Percentiles rank a stretch among this genome's conserved stretches.
Evolutionary conservation across 139 green algal genomes (phyloP).

Genomic region (Zygnema cylindricum): DNA sequence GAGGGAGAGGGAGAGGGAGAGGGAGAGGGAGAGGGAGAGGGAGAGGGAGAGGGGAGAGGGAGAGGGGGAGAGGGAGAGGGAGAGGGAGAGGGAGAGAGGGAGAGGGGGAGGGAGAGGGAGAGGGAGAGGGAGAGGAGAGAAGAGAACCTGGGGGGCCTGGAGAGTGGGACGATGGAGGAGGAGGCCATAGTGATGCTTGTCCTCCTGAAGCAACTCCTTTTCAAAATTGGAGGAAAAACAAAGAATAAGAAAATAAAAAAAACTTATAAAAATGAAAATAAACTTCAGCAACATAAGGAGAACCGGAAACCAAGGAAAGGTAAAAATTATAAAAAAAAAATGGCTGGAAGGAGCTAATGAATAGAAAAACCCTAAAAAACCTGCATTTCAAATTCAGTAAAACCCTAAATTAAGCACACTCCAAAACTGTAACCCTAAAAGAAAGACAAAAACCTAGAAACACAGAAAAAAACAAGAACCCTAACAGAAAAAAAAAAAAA

Average conservation of each 20-base stretch:
- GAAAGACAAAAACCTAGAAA: too few relatives aligned
- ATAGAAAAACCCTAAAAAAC: too few relatives aligned
- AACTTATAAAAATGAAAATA: neutral
- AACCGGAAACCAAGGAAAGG: too few relatives aligned
- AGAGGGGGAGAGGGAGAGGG: neutral
- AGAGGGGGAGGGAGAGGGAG: constrained; percentile 37
- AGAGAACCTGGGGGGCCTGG: neutral
- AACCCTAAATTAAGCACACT: too few relatives aligned
- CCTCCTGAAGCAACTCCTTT: neutral
- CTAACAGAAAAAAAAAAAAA: too few relatives aligned
- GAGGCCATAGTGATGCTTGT: neutral
- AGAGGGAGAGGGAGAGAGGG: constrained; percentile 44
- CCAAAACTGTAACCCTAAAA: too few relatives aligned
- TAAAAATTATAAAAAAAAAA: too few relatives aligned
- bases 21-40: neutral
- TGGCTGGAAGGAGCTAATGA: too few relatives aligned
- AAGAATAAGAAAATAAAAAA: neutral
- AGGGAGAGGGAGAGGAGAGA: constrained; percentile 30
- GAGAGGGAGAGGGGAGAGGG: neutral
- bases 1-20: neutral
- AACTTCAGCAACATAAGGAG: neutral
- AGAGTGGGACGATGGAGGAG: neutral
- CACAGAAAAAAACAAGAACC: too few relatives aligned
- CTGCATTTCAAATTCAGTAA: too few relatives aligned
- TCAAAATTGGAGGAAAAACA: too few relatives aligned